Conservation (phyloP, 164 flowering plant species). For the Tetracentron sinense region DNA sequence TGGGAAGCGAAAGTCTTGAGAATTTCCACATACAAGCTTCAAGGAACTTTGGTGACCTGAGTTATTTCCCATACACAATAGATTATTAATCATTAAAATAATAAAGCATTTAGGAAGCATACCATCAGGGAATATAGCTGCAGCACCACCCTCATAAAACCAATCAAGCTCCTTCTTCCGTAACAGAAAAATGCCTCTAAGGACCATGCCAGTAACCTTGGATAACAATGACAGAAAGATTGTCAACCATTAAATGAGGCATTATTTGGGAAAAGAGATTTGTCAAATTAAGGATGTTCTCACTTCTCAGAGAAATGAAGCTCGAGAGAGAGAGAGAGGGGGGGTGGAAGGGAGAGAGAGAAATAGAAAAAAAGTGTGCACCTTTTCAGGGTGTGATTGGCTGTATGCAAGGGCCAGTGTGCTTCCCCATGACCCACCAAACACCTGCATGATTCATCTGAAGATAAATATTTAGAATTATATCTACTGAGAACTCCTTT, state of each 20-base stretch:
- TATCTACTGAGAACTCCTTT: background rate
- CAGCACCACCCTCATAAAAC: slow-evolving; percentile 99
- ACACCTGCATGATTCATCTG: slow-evolving; percentile 49
- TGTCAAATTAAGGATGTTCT: background rate
- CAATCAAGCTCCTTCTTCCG: slow-evolving; percentile 96
- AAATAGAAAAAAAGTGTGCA: slow-evolving; percentile 18
- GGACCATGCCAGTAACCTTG: slow-evolving; percentile 88
- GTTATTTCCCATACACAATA: background rate
- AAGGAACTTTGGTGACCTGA: background rate
- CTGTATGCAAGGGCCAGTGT: slow-evolving; percentile 92
- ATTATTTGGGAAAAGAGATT: background rate
- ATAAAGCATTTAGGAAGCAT: slow-evolving; percentile 12
- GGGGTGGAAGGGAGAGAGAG: too few species aligned
- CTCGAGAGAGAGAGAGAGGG: background rate
- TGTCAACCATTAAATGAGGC: slow-evolving; percentile 6
- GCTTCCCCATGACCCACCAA: slow-evolving; percentile 99
- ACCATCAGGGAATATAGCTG: slow-evolving; percentile 97
- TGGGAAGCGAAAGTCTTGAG: background rate
- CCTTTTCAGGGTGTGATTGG: slow-evolving; percentile 90
- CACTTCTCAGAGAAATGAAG: background rate
- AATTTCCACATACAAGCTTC: background rate
- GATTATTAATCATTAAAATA: background rate
- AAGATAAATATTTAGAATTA: slow-evolving; percentile 11
- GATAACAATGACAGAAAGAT: slow-evolving; percentile 6
- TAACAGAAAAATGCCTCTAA: slow-evolving; percentile 88